Conservation (phyloP, 2,329 filamentous ascomycete genomes). For the Phialophora tarda region DNA sequence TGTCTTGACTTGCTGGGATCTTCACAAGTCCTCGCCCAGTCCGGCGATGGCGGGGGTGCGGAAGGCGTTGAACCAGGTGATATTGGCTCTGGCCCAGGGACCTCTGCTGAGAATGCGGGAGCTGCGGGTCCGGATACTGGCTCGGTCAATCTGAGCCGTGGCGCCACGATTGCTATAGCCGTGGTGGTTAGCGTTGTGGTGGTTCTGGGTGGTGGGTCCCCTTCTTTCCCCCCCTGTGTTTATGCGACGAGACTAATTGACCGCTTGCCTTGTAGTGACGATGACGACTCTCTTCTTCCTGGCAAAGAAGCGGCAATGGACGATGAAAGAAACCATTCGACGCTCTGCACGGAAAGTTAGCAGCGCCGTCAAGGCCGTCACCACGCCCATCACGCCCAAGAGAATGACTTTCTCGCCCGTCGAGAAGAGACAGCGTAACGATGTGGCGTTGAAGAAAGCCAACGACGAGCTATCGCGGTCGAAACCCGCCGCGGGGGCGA, state of each 20-base stretch:
- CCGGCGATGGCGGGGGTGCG: conserved; percentile 36
- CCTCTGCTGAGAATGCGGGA: conserved; percentile 61
- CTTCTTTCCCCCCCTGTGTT: not conserved
- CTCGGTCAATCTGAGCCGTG: conserved; percentile 68
- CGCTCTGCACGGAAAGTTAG: conserved; percentile 63
- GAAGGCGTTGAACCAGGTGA: conserved; percentile 34
- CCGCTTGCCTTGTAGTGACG: conserved; percentile 21
- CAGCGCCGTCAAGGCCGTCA: conserved; percentile 39
- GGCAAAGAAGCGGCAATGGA: conserved; percentile 86
- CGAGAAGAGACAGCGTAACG: conserved; percentile 23
- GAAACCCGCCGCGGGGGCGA: not conserved
- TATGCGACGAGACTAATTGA: conserved; percentile 7
- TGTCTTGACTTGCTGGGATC: conserved; percentile 17
- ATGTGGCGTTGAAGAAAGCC: conserved; percentile 20
- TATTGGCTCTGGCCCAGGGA: conserved; percentile 40
- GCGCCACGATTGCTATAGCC: conserved; percentile 75
- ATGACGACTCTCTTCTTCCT: conserved; percentile 72
- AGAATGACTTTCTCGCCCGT: conserved; percentile 31
- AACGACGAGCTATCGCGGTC: conserved; percentile 7
- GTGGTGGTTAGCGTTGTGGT: conserved; percentile 71
- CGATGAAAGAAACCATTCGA: conserved; percentile 72
- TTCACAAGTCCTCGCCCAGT: conserved; percentile 29
- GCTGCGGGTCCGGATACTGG: conserved; percentile 68
- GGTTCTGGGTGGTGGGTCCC: conserved; percentile 69
- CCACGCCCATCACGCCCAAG: conserved; percentile 39